These are phyloP conservation scores for Calonectria multiphialidica DNA, from an alignment of 2,329 filamentous ascomycete species.

Conservation along the genomic window DNA sequence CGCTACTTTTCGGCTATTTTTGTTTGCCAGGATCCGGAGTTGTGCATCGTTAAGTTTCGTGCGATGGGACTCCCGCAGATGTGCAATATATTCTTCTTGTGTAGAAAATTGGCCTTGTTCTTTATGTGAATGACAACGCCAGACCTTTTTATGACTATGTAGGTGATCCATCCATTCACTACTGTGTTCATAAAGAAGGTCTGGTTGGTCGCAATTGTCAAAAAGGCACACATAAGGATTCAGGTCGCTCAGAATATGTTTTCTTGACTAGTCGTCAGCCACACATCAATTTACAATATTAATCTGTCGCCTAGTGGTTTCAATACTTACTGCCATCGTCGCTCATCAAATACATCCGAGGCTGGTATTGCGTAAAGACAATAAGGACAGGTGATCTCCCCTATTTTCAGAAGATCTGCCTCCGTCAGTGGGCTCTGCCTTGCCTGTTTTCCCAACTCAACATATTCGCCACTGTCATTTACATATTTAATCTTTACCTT, in stretches of 20 bases:
- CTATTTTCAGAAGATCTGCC: not conserved
- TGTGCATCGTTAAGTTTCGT: slow-evolving; percentile 12
- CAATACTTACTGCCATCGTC: slow-evolving; percentile 28
- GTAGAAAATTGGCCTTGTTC: not conserved
- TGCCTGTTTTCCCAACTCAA: no score
- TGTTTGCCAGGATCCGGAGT: slow-evolving; percentile 14
- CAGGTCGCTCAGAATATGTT: slow-evolving; percentile 32
- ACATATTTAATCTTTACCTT: not conserved
- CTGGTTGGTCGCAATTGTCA: slow-evolving; percentile 26
- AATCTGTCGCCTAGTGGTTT: not conserved
- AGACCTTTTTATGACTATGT: slow-evolving; percentile 16
- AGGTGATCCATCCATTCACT: slow-evolving; percentile 26
- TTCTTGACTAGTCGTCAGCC: slow-evolving; percentile 4
- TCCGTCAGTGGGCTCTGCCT: not conserved
- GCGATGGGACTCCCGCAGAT: slow-evolving; percentile 19
- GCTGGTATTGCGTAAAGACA: slow-evolving; percentile 23
- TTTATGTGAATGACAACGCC: slow-evolving; percentile 19
- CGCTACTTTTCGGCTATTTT: not conserved
- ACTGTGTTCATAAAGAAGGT: slow-evolving; percentile 20
- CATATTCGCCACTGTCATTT: no score
- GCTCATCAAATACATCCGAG: slow-evolving; percentile 14
- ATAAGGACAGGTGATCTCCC: slow-evolving; percentile 27
- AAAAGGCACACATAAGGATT: slow-evolving; percentile 37
- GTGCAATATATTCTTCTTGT: slow-evolving; percentile 14
- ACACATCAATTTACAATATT: not conserved